Conservation (phyloP, 352 stramenopile species). For the Phytophthora agathidicida region DNA sequence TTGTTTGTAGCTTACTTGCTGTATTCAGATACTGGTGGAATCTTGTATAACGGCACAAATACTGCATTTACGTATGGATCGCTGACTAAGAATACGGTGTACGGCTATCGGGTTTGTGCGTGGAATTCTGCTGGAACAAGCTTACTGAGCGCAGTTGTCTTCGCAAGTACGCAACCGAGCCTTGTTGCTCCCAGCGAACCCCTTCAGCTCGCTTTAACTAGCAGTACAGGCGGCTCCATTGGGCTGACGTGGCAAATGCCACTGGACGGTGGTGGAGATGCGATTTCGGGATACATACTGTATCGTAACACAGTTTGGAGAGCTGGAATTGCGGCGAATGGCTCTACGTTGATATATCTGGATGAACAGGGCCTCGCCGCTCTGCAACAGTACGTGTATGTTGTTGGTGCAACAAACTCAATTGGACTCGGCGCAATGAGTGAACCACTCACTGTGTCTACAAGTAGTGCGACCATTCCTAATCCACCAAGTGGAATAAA, state of each 20-base stretch:
- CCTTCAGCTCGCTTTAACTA: conserved; percentile 16
- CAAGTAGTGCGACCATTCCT: conserved; percentile 30
- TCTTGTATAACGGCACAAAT: conserved; percentile 52
- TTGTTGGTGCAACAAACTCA: conserved; percentile 44
- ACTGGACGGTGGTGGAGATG: conserved; percentile 49
- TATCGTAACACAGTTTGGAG: conserved; percentile 36
- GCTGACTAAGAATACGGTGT: conserved; percentile 44
- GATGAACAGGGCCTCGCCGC: conserved; percentile 41
- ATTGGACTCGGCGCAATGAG: conserved; percentile 39
- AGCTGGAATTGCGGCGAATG: conserved; percentile 3
- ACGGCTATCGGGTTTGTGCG: conserved; percentile 48
- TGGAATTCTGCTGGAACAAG: conserved; percentile 56
- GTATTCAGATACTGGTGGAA: conserved; percentile 23
- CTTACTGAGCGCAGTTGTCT: conserved; percentile 14
- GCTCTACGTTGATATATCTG: conserved; percentile 16
- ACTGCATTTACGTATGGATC: conserved; percentile 43
- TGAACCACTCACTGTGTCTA: conserved; percentile 30
- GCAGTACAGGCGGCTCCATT: conserved; percentile 48
- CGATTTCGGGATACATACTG: conserved; percentile 45
- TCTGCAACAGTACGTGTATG: conserved; percentile 44
- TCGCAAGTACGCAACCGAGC: conserved; percentile 20
- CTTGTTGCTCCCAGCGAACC: conserved; percentile 39
- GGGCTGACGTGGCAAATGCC: conserved; percentile 44
- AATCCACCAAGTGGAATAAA: conserved; percentile 16
- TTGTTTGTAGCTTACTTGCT: conserved; percentile 42